These are phyloP conservation scores for Teratosphaeriaceae sp. DNA, from an alignment of 2,329 filamentous ascomycete genomes.

Conservation along the genomic window DNA sequence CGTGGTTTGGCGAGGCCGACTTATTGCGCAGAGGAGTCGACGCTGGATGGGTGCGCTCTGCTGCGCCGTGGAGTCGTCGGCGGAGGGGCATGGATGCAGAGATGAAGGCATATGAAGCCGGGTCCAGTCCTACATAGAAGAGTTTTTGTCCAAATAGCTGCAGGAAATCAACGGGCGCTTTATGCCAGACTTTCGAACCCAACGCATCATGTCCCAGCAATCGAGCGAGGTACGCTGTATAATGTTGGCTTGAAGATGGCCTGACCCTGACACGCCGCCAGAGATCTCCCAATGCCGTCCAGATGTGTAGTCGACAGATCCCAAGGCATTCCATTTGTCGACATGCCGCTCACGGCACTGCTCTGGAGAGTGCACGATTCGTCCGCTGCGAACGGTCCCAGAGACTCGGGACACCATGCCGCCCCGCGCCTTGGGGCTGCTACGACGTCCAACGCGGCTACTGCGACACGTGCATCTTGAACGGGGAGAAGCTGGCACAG, in stretches of 20 bases:
- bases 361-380: constrained; percentile 10
- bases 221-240: no score
- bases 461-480: constrained; percentile 22
- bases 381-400: constrained; percentile 11
- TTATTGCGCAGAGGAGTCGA: neutral
- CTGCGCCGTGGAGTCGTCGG: neutral
- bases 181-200: neutral
- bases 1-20: constrained; percentile 9
- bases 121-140: no score
- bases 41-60: neutral
- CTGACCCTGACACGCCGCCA: neutral
- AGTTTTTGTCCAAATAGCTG: neutral
- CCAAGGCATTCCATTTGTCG: constrained; percentile 9
- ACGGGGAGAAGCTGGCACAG: constrained; percentile 19
- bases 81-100: neutral
- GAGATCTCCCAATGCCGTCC: neutral
- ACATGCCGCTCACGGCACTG: constrained; percentile 19
- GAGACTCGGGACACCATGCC: constrained; percentile 5
- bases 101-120: neutral
- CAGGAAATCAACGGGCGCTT: neutral
- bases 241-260: no score
- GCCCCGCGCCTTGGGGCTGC: constrained; percentile 10
- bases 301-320: constrained; percentile 9
- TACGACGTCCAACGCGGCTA: constrained; percentile 16
- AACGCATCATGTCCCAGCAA: no score